Conservation (phyloP, 2,329 filamentous ascomycete genomes). For the Fusarium fujikuroi region DNA sequence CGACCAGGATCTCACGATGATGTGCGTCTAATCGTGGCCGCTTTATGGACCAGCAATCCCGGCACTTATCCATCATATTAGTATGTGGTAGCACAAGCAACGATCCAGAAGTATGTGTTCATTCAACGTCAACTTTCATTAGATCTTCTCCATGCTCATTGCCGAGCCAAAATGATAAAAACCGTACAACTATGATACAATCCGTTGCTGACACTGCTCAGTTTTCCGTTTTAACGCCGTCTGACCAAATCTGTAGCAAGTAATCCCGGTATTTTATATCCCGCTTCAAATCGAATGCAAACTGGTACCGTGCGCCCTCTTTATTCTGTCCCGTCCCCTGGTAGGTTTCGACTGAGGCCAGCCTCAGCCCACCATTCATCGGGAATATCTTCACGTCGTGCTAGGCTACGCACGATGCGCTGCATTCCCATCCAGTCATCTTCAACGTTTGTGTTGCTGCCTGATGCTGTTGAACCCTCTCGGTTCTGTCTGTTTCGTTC, state of each 20-base stretch:
- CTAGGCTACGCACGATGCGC: slow-evolving; percentile 75
- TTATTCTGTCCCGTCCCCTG: slow-evolving; percentile 44
- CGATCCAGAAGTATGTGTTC: neutral
- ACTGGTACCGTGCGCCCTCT: neutral
- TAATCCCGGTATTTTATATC: neutral
- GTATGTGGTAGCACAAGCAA: neutral
- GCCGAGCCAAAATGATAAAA: neutral
- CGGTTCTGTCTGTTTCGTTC: slow-evolving; percentile 31
- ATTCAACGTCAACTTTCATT: slow-evolving; percentile 11
- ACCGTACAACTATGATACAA: slow-evolving; percentile 26
- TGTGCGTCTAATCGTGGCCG: neutral
- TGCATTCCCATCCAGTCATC: slow-evolving; percentile 71
- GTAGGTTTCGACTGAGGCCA: slow-evolving; percentile 70
- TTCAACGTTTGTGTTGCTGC: slow-evolving; percentile 34
- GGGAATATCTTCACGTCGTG: slow-evolving; percentile 77
- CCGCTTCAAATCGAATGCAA: slow-evolving; percentile 10
- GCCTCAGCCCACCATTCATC: slow-evolving; percentile 84
- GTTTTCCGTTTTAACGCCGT: slow-evolving; percentile 23
- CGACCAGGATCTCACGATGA: neutral
- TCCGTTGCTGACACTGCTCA: neutral
- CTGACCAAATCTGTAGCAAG: neutral
- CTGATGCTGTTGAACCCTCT: slow-evolving; percentile 36
- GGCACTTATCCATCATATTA: neutral
- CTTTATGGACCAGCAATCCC: neutral
- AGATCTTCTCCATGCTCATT: neutral